Conservation (phyloP, 2,329 filamentous ascomycete species). For the Corynespora cassiicola region DNA sequence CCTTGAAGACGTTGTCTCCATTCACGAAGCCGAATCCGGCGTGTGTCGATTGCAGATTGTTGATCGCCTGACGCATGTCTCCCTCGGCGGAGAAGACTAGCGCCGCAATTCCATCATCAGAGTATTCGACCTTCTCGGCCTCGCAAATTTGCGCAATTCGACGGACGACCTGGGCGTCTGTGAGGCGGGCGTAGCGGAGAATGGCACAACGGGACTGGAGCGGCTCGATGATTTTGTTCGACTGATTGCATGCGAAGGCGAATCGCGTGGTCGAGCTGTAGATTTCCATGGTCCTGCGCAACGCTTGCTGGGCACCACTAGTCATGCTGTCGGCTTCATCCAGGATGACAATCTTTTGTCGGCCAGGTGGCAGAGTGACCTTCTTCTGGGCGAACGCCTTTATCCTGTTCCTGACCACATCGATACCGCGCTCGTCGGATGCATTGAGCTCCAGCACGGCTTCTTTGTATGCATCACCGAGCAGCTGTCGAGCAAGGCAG, state of each 20-base stretch:
- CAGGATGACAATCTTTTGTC: constrained; percentile 95
- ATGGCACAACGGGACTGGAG: constrained; percentile 96
- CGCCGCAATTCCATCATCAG: constrained; percentile 93
- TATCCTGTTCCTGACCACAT: constrained; percentile 95
- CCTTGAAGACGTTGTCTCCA: constrained; percentile 96
- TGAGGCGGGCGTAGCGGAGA: constrained; percentile 88
- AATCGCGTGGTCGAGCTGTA: constrained; percentile 97
- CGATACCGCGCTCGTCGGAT: constrained; percentile 95
- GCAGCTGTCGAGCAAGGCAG: constrained; percentile 87
- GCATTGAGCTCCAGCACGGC: constrained; percentile 96
- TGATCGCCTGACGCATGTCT: constrained; percentile 99
- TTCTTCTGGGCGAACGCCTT: constrained; percentile 99
- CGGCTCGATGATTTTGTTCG: constrained; percentile 99
- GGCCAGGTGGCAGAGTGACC: constrained; percentile 86
- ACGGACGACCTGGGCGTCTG: constrained; percentile 91
- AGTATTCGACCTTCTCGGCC: constrained; percentile 88
- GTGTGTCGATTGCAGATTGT: constrained; percentile 92
- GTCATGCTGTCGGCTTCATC: constrained; percentile 99
- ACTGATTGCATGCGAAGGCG: constrained; percentile 97
- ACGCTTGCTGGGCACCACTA: constrained; percentile 90
- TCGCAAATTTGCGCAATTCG: constrained; percentile 90
- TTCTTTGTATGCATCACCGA: constrained; percentile 96
- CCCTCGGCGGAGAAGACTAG: constrained; percentile 96
- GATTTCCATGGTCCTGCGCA: constrained; percentile 97
- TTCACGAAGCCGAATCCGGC: constrained; percentile 97